Evolutionary conservation across 495 filamentous ascomycete species (phyloP).

Genomic region (Aspergillus saccharolyticus): DNA sequence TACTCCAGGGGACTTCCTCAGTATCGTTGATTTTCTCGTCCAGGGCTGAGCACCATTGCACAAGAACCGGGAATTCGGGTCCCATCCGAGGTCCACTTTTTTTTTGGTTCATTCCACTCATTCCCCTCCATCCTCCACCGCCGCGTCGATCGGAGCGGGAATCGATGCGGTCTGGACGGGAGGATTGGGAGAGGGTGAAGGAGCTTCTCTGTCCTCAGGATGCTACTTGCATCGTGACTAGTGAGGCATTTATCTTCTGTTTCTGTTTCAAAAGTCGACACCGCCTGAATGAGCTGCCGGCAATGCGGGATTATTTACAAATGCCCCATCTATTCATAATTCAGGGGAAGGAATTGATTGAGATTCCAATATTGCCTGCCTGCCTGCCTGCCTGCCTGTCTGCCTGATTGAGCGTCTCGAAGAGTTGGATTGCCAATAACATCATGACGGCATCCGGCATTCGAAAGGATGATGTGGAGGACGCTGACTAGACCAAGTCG

Average conservation of each 20-base stretch:
- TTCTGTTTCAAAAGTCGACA: not conserved
- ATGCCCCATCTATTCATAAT: not conserved
- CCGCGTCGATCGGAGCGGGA: constrained; percentile 1
- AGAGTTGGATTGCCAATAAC: not conserved
- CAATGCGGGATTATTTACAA: not conserved
- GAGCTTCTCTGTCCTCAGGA: not conserved
- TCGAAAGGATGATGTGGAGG: constrained; percentile 2
- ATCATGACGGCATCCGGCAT: not conserved
- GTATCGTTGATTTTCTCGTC: no score
- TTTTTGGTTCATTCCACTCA: not conserved
- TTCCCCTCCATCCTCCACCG: not conserved
- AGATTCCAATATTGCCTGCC: no score
- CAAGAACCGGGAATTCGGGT: not conserved
- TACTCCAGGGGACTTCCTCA: no score
- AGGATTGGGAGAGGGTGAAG: not conserved
- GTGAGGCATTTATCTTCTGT: constrained; percentile 4
- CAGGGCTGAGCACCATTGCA: not conserved
- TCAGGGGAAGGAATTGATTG: not conserved
- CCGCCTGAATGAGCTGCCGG: not conserved
- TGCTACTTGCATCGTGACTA: not conserved
- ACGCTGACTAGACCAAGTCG: not conserved
- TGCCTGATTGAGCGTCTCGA: no score
- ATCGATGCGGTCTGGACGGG: constrained; percentile 1
- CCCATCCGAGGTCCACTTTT: not conserved
- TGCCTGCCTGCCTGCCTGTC: no score